phyloP scores from a whole-genome alignment of 805 yeast genomes.

The Lipomyces orientalis region DNA sequence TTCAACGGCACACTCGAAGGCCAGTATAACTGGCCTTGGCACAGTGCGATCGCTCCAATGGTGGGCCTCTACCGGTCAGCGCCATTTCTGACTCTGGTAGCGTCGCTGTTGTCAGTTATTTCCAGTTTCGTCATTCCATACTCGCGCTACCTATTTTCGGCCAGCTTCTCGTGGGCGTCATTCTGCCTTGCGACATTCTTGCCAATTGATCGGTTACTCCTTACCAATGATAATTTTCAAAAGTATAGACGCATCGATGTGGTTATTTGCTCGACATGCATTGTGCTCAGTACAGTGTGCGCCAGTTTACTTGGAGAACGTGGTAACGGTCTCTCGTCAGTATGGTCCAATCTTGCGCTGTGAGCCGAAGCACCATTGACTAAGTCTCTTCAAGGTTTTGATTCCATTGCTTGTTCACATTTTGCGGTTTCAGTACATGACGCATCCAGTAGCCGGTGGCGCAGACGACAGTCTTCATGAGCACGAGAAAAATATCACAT shows the following conservation, averaged over 20 bases:
- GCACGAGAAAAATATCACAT: conserved; percentile 11
- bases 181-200: conserved; percentile 30
- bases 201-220: conserved; percentile 32
- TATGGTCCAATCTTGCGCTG: conserved; percentile 7
- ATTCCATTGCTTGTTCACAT: conserved; percentile 35
- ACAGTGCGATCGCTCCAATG: conserved; percentile 5
- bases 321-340: conserved; percentile 35
- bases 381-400: conserved; percentile 16
- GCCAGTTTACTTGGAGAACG: conserved; percentile 37
- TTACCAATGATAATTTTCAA: conserved; percentile 12
- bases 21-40: neutral
- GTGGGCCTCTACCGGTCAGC: conserved; percentile 28
- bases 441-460: conserved; percentile 4
- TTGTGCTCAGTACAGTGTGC: conserved; percentile 33
- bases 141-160: conserved; percentile 36
- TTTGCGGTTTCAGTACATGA: conserved; percentile 36
- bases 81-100: conserved; percentile 36
- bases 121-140: conserved; percentile 33
- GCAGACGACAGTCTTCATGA: conserved; percentile 6
- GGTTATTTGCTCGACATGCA: conserved; percentile 35
- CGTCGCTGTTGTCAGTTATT: conserved; percentile 33
- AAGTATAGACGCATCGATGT: conserved; percentile 37
- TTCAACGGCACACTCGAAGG: neutral
- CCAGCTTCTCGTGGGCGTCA: conserved; percentile 36
- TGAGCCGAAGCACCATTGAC: neutral